Evolutionary conservation across 345 rosid genomes (phyloP), one percentile per base, ranked within the genome.

Genomic region (Microcos paniculata): DNA sequence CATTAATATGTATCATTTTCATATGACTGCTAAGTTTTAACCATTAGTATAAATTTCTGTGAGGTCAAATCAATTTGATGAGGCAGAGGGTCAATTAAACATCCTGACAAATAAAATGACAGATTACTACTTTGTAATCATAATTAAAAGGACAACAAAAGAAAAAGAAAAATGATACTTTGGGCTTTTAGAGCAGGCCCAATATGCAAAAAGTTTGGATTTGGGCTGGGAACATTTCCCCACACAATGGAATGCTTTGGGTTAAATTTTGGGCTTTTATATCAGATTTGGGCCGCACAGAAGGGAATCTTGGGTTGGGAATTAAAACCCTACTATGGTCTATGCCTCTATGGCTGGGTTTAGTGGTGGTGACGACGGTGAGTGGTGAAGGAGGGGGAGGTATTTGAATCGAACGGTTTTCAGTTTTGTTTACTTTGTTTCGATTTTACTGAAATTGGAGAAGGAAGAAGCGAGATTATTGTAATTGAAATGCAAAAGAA

Each of bases 401-500:
- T 7, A 48, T 8, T 46, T 48, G 33, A 30, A 11, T 48, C 40
- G 9, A 48, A 24, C 62, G 35, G 33, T 12, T 14, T 14, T 59
- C 33, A 57, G 4, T 57, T 57, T 26, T 4, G 59, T 55, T 21
- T 23, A 5, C 14, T 23, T 3, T 11, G 18, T 21, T 24, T 26
- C 64, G 5, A 6, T 15, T 59, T 15, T 26, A 23, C 16, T 12
- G 8, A 10, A 14, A n/a, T n/a, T 3, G 69, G 30, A 63, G 73
- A 19, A 31, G 62, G 19, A 30, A 72, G 9, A 16, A 14, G 55
- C 16, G 16, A 72, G 23, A 70, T 10, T 8, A 40, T 23, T 42
- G 6, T 13, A 8, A 18, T 48, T 26, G 40, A 48, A 42, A 72
- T 72, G 76, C 73, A 45, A 85, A 80, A 75, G 78, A 82, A 82